Base-by-base conservation (phyloP, 208 protist genomes). In the Trypanosoma boissoni region DNA sequence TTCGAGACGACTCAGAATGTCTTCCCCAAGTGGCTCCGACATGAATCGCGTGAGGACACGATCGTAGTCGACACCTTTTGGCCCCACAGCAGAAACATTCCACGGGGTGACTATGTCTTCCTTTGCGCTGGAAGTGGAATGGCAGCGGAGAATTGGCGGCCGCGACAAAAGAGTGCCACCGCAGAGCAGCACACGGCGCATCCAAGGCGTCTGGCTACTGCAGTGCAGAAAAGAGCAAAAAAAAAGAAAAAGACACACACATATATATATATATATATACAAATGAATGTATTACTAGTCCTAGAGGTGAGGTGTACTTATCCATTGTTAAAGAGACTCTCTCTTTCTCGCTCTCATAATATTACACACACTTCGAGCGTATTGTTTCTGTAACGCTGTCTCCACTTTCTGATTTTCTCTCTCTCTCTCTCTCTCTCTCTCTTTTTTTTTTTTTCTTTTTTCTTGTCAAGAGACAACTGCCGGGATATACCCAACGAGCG, bases 1-100 rank as follows among this genome's bases (percentile, higher is more conserved):
- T 16, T 60, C 14, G 39, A 93, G 44, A 24, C 67, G 63, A 28
- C 58, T 34, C 23, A 56, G 57, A 10, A 85, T 62, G 3, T 31
- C 23, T 20, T 75, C 77, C 46, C 86, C 83, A 2, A 95, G 68
- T 16, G 49, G 43, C 58, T 91, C 67, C n/a, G 85, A 78, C 48
- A 83, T 91, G 58, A 95, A 95, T 28, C 67, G 78, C n/a, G 64
- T 68, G 20, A 90, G 73, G 0, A 95, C 88, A 27, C 85, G 79
- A 42, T 86, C 78, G 61, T 95, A 95, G 68, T 95, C 76, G 54
- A 95, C 78, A 23, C 85, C 88, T 28, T 70, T 48, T 2, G 85
- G 80, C 0, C 85, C 85, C 46, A 82, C 82, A n/a, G 85, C 88
- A 6, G 53, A 21, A 8, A 95, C 88, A 23, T 37, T 63, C 86